A percentile compares a stretch with the other conserved stretches of the same genome.
Evolutionary conservation across 306 rosid genomes (phyloP).

Genomic region (Dicorynia guianensis): DNA sequence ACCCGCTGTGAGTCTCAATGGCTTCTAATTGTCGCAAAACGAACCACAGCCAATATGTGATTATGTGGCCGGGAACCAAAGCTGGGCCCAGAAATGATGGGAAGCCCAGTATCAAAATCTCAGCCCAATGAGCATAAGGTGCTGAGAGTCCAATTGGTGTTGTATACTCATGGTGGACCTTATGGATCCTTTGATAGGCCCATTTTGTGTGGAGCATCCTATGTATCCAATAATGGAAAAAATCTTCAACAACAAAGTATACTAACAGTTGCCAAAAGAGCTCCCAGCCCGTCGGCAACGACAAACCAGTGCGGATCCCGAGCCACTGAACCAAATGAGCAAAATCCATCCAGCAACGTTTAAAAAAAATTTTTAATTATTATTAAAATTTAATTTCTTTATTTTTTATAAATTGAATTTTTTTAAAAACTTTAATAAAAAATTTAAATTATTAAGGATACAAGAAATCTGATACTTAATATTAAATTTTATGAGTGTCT

Average conservation of each 20-base stretch:
- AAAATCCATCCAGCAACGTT: not conserved
- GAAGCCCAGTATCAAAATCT: conserved; percentile 70
- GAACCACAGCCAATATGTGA: conserved; percentile 73
- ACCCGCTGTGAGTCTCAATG: conserved; percentile 76
- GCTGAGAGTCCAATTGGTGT: conserved; percentile 68
- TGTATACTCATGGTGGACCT: conserved; percentile 66
- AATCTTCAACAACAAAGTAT: conserved; percentile 67
- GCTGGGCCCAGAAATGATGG: conserved; percentile 78
- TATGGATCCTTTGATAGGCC: conserved; percentile 68
- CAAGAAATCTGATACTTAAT: too few relatives aligned
- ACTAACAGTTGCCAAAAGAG: conserved; percentile 54
- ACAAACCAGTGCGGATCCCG: conserved; percentile 65
- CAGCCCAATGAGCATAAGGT: conserved; percentile 78
- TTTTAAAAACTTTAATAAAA: too few relatives aligned
- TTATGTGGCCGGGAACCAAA: conserved; percentile 63
- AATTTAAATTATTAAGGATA: too few relatives aligned
- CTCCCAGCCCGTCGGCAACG: conserved; percentile 77
- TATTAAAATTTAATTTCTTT: too few relatives aligned
- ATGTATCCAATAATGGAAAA: conserved; percentile 71
- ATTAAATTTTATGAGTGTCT: too few relatives aligned
- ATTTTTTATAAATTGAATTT: too few relatives aligned
- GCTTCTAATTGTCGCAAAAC: conserved; percentile 70
- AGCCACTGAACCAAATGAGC: conserved; percentile 44
- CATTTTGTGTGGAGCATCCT: conserved; percentile 63
- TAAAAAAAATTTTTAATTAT: too few relatives aligned